Evolutionary conservation across 495 filamentous ascomycete genomes (phyloP).

Genomic region (Penicillium cataractarum): DNA sequence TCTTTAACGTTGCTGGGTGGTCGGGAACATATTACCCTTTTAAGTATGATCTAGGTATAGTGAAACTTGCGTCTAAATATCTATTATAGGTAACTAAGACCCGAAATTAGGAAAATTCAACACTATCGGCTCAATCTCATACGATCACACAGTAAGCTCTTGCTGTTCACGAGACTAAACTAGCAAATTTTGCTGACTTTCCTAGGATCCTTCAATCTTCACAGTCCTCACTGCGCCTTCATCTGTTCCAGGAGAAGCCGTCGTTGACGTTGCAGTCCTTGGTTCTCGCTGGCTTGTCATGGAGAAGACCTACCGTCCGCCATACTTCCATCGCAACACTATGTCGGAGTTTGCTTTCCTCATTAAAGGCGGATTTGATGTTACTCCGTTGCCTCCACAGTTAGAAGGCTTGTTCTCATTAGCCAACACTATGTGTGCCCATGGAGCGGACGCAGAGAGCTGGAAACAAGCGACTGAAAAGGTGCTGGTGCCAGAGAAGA

Average conservation of each 20-base stretch:
- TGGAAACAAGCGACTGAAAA: not conserved
- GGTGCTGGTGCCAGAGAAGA: not conserved
- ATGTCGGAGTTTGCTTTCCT: not conserved
- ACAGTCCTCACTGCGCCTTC: not conserved
- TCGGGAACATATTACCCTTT: not conserved
- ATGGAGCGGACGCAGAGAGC: not conserved
- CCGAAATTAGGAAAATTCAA: no score
- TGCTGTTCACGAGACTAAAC: not conserved
- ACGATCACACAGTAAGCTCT: not conserved
- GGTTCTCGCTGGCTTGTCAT: slow-evolving; percentile 1
- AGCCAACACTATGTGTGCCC: not conserved
- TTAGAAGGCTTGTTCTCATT: not conserved
- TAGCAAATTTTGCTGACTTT: not conserved
- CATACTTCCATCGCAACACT: not conserved
- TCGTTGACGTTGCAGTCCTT: not conserved
- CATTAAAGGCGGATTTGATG: not conserved
- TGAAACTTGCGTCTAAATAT: no score
- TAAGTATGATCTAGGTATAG: slow-evolving; percentile 1
- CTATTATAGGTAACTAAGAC: not conserved
- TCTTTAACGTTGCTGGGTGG: slow-evolving; percentile 1
- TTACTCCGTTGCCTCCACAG: not conserved
- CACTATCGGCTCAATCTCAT: not conserved
- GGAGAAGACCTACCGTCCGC: not conserved
- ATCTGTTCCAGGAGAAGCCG: not conserved
- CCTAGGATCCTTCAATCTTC: not conserved